Evolutionary conservation across 768 basidiomycete species (phyloP), one percentile per base, ranked within the genome.

Genomic region (Agrocybe chaxingu): DNA sequence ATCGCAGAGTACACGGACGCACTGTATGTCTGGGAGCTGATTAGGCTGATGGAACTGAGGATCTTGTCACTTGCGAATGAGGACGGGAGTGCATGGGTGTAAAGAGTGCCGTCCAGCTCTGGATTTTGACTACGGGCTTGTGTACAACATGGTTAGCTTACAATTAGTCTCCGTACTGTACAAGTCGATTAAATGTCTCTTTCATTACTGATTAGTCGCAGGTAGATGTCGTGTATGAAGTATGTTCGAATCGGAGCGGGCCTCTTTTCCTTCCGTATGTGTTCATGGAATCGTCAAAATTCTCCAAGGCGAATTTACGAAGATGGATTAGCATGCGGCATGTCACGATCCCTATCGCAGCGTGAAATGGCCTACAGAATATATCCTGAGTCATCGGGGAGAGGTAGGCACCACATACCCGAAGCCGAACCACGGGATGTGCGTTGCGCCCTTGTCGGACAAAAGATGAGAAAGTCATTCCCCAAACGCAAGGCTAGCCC

Each of bases 381-480:
- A 19, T 19, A 7, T 8, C 44, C 11, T 42, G 47, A 33, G 24
- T 24, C 24, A 24, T 24, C 24, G 24, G 24, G 24, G 24, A 24
- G 24, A 31, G 10, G 8, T 10, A 45, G 12, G 9, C 7, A 33
- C 10, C 29, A 5, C 62, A 36, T 54, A 69, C 69, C 61, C 67
- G 54, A 72, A 74, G 46, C 75, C 70, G 48, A 77, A 75, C 75
- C 75, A 77, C 2, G 73, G 75, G 31, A 75, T 74, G 30, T 66
- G 63, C 0, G 72, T 74, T 4, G 68, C 50, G n/a, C 66, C 71
- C 71, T 75, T 37, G 36, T 5, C 9, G 2, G 38, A 38, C 3
- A n/a, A 4, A 7, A 18, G 7, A 3, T 29, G 11, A 4, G 1
- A n/a, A 48, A 37, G 46, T 61, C 24, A 24, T 24, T 24, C 24